Evolutionary conservation across 2,329 filamentous ascomycete species (phyloP), one percentile per base, ranked within the genome.

Genomic region (Sphaerulina musiva): DNA sequence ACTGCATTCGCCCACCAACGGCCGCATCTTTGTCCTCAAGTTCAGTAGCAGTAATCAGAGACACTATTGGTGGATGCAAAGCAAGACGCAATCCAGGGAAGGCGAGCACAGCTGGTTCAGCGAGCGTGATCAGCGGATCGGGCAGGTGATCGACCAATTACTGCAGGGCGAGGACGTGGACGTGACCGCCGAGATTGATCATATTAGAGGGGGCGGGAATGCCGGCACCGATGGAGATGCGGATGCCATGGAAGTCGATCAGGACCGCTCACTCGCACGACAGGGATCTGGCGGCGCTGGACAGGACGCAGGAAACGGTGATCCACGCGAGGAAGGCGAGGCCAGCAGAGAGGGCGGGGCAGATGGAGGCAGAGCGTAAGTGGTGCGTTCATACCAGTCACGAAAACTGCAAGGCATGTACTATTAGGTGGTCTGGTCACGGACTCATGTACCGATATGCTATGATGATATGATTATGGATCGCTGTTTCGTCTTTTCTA

Each of bases 361-460:
- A 64, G 93, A 97, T 74, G 93, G 95, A 68, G 95, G 89, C 76
- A 84, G 93, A 96, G 93, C 92, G 93, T 98, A 97, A 92, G 95
- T 98, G 48, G 32, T 45, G 41, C 42, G 26, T 44, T 40, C 40
- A 12, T 29, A 20, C 9, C 8, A 38, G 14, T 4, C 23, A 32
- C 20, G 10, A 43, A 17, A 23, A 23, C 32, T 10, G 34, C 6
- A 3, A n/a, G 8, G 2, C 6, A 38, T 38, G 34, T 38, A 38
- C 34, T 38, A 9, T n/a, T 38, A 38, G 34, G 12, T 38, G 34
- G 8, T n/a, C 10, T 38, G 34, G 34, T 11, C 1, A 38, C 34
- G 34, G 34, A n/a, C 34, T 38, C 34, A 38, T 38, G 34, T 38
- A 38, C 34, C 34, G 34, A 38, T 42, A 42, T 58, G 49, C 29